These are phyloP conservation scores for Krasilnikovozyma curviuscula DNA, from an alignment of 768 basidiomycete genomes.

Conservation along the genomic window DNA sequence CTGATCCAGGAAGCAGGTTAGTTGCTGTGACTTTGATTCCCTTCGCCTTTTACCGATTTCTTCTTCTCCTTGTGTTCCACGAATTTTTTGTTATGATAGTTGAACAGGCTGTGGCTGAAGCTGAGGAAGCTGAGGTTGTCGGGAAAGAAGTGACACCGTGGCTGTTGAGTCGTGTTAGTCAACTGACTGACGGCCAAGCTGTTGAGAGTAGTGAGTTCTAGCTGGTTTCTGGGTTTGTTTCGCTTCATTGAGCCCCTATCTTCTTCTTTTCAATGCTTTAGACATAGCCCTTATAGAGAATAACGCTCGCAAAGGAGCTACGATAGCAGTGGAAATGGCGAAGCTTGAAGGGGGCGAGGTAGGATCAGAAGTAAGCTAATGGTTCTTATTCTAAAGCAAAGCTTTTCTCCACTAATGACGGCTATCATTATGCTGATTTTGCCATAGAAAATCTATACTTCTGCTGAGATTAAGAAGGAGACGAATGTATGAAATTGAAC, in stretches of 20 bases:
- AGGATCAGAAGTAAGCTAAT: background rate
- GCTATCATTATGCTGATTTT: too few relatives aligned
- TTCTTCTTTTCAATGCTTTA: conserved; percentile 7
- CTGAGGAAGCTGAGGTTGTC: conserved; percentile 54
- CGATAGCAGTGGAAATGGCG: conserved; percentile 17
- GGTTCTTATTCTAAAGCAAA: background rate
- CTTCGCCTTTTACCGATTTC: too few relatives aligned
- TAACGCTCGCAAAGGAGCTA: conserved; percentile 54
- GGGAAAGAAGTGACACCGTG: conserved; percentile 93
- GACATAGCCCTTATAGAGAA: conserved; percentile 82
- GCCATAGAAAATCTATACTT: too few relatives aligned
- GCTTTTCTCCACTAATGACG: background rate
- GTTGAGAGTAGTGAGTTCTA: conserved; percentile 43
- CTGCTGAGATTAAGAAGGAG: background rate
- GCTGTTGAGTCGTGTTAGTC: conserved; percentile 62
- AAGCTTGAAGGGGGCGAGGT: conserved; percentile 1
- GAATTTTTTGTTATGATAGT: conserved; percentile 32
- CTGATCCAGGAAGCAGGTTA: conserved; percentile 52
- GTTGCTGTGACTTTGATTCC: too few relatives aligned
- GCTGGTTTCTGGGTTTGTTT: background rate
- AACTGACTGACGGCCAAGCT: conserved; percentile 58
- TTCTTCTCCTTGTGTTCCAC: background rate
- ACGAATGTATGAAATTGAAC: conserved; percentile 3
- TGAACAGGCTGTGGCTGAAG: conserved; percentile 66
- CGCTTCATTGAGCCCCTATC: background rate